phyloP scores from a whole-genome alignment of 2,329 filamentous ascomycete genomes.

The Colletotrichum phormii region DNA sequence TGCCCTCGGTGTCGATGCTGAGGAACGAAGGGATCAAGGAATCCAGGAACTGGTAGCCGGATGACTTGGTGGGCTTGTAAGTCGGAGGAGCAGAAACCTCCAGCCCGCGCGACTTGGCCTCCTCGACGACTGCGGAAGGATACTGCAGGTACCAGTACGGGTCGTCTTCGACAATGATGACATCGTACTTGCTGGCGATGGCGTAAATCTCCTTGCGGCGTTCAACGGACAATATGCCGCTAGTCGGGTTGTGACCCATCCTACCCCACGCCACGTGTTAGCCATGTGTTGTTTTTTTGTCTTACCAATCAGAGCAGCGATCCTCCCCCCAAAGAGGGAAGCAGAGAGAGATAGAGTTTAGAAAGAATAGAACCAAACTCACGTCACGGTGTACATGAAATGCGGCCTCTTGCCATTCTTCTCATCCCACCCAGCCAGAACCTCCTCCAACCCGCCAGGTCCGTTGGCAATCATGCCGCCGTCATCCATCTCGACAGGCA shows the following conservation, averaged over 20 bases:
- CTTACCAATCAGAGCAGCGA: background rate
- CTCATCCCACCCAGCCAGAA: slow-evolving; percentile 85
- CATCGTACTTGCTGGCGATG: slow-evolving; percentile 84
- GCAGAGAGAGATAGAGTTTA: background rate
- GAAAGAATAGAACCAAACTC: slow-evolving; percentile 52
- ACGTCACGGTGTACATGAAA: slow-evolving; percentile 91
- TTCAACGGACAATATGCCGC: slow-evolving; percentile 77
- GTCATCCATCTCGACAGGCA: slow-evolving; percentile 79
- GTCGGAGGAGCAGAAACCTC: slow-evolving; percentile 42
- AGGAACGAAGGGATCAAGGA: slow-evolving; percentile 86
- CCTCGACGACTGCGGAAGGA: slow-evolving; percentile 71
- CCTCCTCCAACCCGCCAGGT: slow-evolving; percentile 78
- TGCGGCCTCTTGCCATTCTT: slow-evolving; percentile 80
- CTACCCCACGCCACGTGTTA: slow-evolving; percentile 32
- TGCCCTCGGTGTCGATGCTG: slow-evolving; percentile 83
- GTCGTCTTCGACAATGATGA: slow-evolving; percentile 93
- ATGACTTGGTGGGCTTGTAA: slow-evolving; percentile 50
- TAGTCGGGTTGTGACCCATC: slow-evolving; percentile 86
- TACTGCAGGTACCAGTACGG: slow-evolving; percentile 97
- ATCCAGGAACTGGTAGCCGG: slow-evolving; percentile 84
- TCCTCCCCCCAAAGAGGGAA: background rate
- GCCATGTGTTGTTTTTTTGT: background rate
- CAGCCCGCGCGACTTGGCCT: slow-evolving; percentile 60
- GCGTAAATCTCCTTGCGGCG: slow-evolving; percentile 84
- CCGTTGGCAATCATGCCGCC: slow-evolving; percentile 84